Evolutionary conservation across 148 eudicot genomes (phyloP).

Genomic region (Pharnaceum exiguum): DNA sequence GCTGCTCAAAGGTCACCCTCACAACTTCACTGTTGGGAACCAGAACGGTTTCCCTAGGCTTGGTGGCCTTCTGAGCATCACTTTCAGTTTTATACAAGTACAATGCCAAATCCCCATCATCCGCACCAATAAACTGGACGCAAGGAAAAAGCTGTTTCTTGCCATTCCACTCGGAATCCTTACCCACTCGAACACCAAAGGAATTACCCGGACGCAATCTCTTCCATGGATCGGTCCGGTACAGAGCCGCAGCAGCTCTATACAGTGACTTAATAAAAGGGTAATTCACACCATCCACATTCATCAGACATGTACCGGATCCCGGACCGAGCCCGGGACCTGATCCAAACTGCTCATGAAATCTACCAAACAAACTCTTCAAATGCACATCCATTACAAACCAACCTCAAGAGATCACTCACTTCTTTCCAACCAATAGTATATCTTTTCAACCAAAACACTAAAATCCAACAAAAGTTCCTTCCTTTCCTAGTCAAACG

Average conservation of each 20-base stretch:
- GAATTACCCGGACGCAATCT: conserved; percentile 49
- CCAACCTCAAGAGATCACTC: neutral
- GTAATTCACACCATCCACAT: conserved; percentile 42
- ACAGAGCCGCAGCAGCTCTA: conserved; percentile 56
- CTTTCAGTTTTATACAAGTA: conserved; percentile 45
- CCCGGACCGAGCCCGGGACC: conserved; percentile 74
- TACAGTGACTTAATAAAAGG: conserved; percentile 49
- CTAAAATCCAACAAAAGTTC: neutral
- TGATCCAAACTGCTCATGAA: conserved; percentile 64
- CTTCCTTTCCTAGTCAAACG: neutral
- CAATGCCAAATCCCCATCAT: conserved; percentile 60
- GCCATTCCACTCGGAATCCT: conserved; percentile 50
- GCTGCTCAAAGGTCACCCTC: conserved; percentile 59
- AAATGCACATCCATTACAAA: conserved; percentile 64
- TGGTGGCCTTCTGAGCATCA: conserved; percentile 45
- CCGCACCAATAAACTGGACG: conserved; percentile 56
- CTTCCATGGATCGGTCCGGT: conserved; percentile 64
- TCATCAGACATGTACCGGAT: conserved; percentile 49
- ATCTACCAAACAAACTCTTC: conserved; percentile 53
- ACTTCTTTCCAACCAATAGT: neutral
- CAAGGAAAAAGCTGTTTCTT: conserved; percentile 57
- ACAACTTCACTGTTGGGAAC: conserved; percentile 53
- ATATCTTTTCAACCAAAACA: neutral
- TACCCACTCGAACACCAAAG: conserved; percentile 49
- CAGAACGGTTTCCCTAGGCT: conserved; percentile 39